Percentiles rank a stretch among this genome's conserved stretches.
Conservation (phyloP, 345 rosid species). For the Draba incana region DNA sequence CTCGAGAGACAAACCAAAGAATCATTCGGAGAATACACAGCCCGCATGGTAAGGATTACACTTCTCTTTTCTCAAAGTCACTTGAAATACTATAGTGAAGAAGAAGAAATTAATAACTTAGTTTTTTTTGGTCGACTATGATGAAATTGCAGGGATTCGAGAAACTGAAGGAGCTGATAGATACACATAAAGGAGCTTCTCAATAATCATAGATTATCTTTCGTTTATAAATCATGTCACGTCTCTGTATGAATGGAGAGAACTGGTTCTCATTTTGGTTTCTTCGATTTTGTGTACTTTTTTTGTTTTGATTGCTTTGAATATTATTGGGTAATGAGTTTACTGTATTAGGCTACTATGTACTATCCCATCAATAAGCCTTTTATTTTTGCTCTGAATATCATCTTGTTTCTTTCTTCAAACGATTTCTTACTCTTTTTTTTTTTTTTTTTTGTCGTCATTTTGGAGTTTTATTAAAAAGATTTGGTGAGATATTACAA, state of each 20-base stretch:
- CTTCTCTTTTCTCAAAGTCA: not conserved
- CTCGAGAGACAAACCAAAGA: conserved; percentile 67
- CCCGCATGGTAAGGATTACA: conserved; percentile 63
- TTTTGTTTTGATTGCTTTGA: not conserved
- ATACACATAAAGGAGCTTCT: conserved; percentile 67
- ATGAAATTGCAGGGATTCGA: conserved; percentile 73
- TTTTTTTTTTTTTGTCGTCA: no score
- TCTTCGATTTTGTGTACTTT: not conserved
- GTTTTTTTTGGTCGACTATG: not conserved
- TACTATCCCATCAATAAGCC: conserved; percentile 14
- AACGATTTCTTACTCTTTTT: no score
- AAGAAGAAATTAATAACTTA: conserved; percentile 1
- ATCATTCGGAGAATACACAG: conserved; percentile 88
- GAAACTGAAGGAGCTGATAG: conserved; percentile 74
- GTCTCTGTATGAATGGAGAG: conserved; percentile 31
- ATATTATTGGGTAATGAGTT: not conserved
- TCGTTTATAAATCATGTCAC: conserved; percentile 12
- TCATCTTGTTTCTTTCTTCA: no score
- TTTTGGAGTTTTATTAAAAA: no score
- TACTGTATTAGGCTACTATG: not conserved
- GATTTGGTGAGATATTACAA: no score
- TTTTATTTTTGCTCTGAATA: not conserved
- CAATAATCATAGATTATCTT: conserved; percentile 18
- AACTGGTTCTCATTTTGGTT: conserved; percentile 2
- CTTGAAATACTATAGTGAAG: not conserved